Evolutionary conservation across 2,329 filamentous ascomycete genomes (phyloP).

Genomic region (Bipolaris sorokiniana): DNA sequence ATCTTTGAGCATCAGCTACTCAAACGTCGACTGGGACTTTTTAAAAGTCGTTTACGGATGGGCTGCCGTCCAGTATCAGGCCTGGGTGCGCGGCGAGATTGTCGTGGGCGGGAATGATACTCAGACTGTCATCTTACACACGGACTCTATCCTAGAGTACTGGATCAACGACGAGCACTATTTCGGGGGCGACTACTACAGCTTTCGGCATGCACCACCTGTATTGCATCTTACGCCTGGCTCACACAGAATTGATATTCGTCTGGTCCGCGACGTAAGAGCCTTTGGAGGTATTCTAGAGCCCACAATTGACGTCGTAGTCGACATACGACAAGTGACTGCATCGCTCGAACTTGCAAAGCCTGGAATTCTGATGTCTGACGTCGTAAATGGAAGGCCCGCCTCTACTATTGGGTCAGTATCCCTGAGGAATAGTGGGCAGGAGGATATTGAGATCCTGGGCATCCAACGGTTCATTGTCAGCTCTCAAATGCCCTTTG

Average conservation of each 20-base stretch:
- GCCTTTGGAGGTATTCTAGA: constrained; percentile 60
- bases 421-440: constrained; percentile 55
- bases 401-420: constrained; percentile 58
- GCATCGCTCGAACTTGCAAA: constrained; percentile 43
- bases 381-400: constrained; percentile 57
- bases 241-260: constrained; percentile 58
- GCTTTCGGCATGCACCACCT: constrained; percentile 57
- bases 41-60: constrained; percentile 64
- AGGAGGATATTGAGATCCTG: constrained; percentile 44
- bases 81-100: constrained; percentile 62
- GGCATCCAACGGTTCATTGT: constrained; percentile 36
- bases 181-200: constrained; percentile 65
- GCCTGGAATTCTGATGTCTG: constrained; percentile 55
- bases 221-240: constrained; percentile 59
- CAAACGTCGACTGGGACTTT: constrained; percentile 60
- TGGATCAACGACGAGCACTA: constrained; percentile 59
- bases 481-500: constrained; percentile 13
- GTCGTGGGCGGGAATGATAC: constrained; percentile 45
- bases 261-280: constrained; percentile 63
- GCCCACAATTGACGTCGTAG: constrained; percentile 53
- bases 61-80: constrained; percentile 65
- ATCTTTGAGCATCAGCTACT: constrained; percentile 55
- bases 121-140: constrained; percentile 52
- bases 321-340: constrained; percentile 30
- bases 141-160: constrained; percentile 59